A percentile compares a stretch with the other conserved stretches of the same genome.
Evolutionary conservation across 371 early-diverging fungal species (phyloP).

Genomic region (Phascolomyces articulosus): DNA sequence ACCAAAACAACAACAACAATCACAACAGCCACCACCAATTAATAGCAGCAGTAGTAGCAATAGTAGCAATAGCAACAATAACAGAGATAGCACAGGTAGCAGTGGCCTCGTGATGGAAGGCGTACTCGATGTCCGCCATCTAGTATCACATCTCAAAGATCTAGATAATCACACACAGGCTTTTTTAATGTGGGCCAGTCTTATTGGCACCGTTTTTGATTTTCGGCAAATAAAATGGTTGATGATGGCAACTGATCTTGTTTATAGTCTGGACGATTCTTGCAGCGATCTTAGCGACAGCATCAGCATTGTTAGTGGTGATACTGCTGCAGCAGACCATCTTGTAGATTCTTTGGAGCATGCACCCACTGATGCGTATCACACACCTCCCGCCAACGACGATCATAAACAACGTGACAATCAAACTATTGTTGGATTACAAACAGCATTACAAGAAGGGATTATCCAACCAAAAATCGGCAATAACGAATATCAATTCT

Average conservation of each 20-base stretch:
- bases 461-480: conserved; percentile 36
- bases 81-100: not conserved
- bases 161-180: conserved; percentile 32
- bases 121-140: conserved; percentile 36
- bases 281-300: conserved; percentile 23
- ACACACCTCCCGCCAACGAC: not conserved
- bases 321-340: not conserved
- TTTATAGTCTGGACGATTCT: conserved; percentile 11
- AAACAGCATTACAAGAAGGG: conserved; percentile 41
- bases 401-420: conserved; percentile 8
- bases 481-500: conserved; percentile 38
- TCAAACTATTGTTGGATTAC: conserved; percentile 41
- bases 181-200: conserved; percentile 49
- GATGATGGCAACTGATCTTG: conserved; percentile 32
- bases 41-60: conserved; percentile 3
- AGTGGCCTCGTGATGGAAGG: conserved; percentile 7
- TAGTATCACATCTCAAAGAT: conserved; percentile 39
- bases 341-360: conserved; percentile 4
- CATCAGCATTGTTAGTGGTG: conserved; percentile 7
- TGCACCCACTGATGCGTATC: conserved; percentile 8
- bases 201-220: conserved; percentile 38
- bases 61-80: not conserved
- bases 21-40: not conserved
- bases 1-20: not conserved
- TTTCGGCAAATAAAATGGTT: conserved; percentile 43